A percentile compares a stretch with the other conserved stretches of the same genome.
Conservation (phyloP, 345 rosid genomes). For the Brassica rapa region DNA sequence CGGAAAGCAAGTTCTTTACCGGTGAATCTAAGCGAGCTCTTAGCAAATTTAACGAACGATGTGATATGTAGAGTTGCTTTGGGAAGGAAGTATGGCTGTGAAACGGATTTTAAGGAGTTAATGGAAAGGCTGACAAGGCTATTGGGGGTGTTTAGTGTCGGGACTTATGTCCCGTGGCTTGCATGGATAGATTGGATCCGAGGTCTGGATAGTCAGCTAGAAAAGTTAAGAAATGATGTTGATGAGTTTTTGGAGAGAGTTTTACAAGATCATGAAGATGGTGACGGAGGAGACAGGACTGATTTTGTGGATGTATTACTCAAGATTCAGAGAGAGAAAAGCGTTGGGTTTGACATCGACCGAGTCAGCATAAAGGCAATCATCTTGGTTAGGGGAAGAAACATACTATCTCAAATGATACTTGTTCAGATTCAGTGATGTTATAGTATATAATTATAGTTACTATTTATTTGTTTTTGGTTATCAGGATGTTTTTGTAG, state of each 20-base stretch:
- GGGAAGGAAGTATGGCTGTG: constrained; percentile 55
- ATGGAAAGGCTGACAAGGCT: constrained; percentile 36
- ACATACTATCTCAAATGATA: neutral
- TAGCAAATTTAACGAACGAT: constrained; percentile 42
- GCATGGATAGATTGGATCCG: constrained; percentile 45
- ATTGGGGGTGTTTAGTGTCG: constrained; percentile 43
- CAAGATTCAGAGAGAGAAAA: constrained; percentile 38
- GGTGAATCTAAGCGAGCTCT: constrained; percentile 45
- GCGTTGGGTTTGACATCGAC: constrained; percentile 35
- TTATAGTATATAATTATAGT: neutral
- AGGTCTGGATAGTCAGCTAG: constrained; percentile 27
- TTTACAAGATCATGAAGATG: constrained; percentile 30
- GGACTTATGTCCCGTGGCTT: constrained; percentile 61
- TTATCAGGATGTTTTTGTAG: constrained; percentile 46
- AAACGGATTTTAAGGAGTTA: constrained; percentile 41
- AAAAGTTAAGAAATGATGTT: constrained; percentile 31
- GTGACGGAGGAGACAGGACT: neutral
- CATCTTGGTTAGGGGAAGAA: constrained; percentile 41
- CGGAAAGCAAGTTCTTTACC: constrained; percentile 12
- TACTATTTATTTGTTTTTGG: neutral
- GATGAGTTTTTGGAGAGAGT: constrained; percentile 41
- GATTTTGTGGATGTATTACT: constrained; percentile 40
- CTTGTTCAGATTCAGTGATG: neutral
- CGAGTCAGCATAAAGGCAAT: constrained; percentile 45
- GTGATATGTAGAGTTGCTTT: constrained; percentile 56